Evolutionary conservation across 805 yeast genomes (phyloP).

Genomic region (Candida ulmi): DNA sequence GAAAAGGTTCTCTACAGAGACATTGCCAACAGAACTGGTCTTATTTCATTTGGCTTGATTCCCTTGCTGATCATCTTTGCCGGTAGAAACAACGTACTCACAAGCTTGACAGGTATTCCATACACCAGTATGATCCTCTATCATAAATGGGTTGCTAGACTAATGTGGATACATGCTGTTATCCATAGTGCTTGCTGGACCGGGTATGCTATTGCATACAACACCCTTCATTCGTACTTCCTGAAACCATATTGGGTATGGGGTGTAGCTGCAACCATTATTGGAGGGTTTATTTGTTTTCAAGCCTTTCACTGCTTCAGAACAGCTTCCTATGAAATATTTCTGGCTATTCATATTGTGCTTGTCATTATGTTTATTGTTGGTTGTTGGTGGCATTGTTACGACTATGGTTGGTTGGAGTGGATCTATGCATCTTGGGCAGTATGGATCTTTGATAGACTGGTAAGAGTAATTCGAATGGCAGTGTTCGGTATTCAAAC

Average conservation of each 20-base stretch:
- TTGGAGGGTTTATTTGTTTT: slow-evolving; percentile 5
- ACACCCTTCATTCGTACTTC: no score
- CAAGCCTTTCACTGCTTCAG: slow-evolving; percentile 38
- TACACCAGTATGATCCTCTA: slow-evolving; percentile 58
- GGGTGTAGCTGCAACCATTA: no score
- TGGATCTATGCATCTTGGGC: slow-evolving; percentile 30
- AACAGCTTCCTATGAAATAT: slow-evolving; percentile 51
- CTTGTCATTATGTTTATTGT: slow-evolving; percentile 47
- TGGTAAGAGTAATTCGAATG: slow-evolving; percentile 31
- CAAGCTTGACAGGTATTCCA: slow-evolving; percentile 60
- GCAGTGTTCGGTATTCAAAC: slow-evolving; percentile 17
- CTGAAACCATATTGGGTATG: no score
- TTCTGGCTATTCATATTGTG: slow-evolving; percentile 49
- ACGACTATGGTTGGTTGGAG: slow-evolving; percentile 42
- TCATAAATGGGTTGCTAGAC: slow-evolving; percentile 61
- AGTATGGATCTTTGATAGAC: slow-evolving; percentile 48
- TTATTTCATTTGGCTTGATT: slow-evolving; percentile 27
- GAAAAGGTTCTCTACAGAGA: slow-evolving; percentile 11
- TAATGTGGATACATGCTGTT: slow-evolving; percentile 25
- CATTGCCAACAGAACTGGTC: slow-evolving; percentile 21
- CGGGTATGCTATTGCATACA: slow-evolving; percentile 13
- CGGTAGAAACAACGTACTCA: slow-evolving; percentile 66
- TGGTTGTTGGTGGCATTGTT: slow-evolving; percentile 55
- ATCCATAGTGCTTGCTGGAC: slow-evolving; percentile 17
- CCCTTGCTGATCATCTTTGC: slow-evolving; percentile 59